Evolutionary conservation across 208 protist species (phyloP), one percentile per base, ranked within the genome.

Genomic region (Leishmania mexicana): DNA sequence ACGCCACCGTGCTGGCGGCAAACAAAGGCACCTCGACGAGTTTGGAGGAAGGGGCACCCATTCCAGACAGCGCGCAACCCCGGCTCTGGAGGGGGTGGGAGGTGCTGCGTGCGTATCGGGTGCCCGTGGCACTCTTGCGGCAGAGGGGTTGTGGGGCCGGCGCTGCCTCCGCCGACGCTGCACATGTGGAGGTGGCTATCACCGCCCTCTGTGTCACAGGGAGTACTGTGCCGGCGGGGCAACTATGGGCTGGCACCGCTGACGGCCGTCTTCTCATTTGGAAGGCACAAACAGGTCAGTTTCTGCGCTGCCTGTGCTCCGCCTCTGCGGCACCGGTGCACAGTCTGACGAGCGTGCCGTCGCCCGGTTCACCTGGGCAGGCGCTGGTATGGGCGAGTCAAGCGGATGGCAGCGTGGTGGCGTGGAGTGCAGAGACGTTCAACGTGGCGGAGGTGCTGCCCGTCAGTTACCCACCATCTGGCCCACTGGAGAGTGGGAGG

Each of bases 221-320:
- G 45, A 75, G 42, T 28, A 65, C 31, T 38, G 31, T n/a, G 42
- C 8, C 54, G n/a, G 40, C 53, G 11, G 42, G 60, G 47, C 64
- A 71, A n/a, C 71, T 92, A 7, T 92, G 89, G 89, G 86, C 86
- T 42, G 86, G 89, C 51, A 90, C 86, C 15, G 47, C 72, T 28
- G 75, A 79, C 53, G 89, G 86, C 2, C 80, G 81, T 3, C 78
- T 92, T 28, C 71, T 87, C n/a, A 79, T 90, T 40, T 92, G 89
- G 89, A 71, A 88, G 28, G 83, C 80, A 19, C 42, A 74, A 31
- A 89, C 78, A 11, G 76, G 75, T 0, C 62, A 70, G 15, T 82
- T 84, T 75, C 47, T 92, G 79, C 89, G 89, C 1, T 79, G 74
- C 73, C 75, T 92, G 21, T 68, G 47, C 45, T 81, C 80, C 21